Conservation (phyloP, 352 stramenopile genomes). For the Phytophthora fragariaefolia region DNA sequence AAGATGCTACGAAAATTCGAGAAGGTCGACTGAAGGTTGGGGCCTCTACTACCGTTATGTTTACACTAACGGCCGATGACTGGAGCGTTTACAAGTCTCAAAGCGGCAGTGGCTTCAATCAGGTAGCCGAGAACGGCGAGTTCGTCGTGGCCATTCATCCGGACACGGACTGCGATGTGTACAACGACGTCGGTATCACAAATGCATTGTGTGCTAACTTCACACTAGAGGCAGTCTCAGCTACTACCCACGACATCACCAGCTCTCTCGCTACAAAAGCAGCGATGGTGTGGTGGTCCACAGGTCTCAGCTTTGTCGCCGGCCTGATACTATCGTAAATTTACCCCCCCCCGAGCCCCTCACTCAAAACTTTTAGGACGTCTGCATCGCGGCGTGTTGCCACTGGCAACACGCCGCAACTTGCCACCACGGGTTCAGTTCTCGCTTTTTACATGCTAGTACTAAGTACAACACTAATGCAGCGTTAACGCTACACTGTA, state of each 20-base stretch:
- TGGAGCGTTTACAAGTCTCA: constrained; percentile 68
- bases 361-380: no score
- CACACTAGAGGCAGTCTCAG: constrained; percentile 26
- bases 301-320: constrained; percentile 12
- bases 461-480: no score
- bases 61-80: constrained; percentile 52
- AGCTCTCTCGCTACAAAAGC: constrained; percentile 14
- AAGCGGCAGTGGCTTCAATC: constrained; percentile 59
- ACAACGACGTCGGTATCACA: constrained; percentile 38
- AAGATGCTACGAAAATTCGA: constrained; percentile 84
- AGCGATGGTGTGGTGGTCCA: constrained; percentile 12
- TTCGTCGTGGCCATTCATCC: constrained; percentile 72
- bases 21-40: constrained; percentile 66
- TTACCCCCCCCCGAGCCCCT: no score
- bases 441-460: no score
- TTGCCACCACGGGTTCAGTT: no score
- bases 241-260: constrained; percentile 19
- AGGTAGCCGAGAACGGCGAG: constrained; percentile 62
- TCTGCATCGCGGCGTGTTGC: no score
- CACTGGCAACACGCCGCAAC: no score
- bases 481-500: no score
- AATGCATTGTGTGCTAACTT: constrained; percentile 56
- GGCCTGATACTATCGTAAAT: constrained; percentile 10
- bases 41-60: constrained; percentile 36
- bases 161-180: constrained; percentile 72